Evolutionary conservation across 768 basidiomycete species (phyloP), one percentile per base, ranked within the genome.

Genomic region (Suillus spraguei): DNA sequence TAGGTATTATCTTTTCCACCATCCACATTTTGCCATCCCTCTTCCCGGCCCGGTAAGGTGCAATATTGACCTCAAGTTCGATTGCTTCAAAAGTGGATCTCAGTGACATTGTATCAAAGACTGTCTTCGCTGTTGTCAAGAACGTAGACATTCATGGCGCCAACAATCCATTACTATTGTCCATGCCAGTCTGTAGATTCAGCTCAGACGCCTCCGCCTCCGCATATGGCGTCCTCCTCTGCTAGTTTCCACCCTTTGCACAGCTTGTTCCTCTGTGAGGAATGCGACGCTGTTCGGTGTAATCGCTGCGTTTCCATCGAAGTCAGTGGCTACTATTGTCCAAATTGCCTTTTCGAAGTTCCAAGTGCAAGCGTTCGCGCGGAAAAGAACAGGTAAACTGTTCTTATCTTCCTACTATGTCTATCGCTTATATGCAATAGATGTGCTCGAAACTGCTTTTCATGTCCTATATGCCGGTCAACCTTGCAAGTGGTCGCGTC

Each of bases 281-380:
- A 99, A 84, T 99, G 97, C 76, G 97, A 99, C 76, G 90, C 92
- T 2, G 85, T 99, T 50, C 82, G 95, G 62, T 99, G 97, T 72
- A 92, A 97, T 74, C 85, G 89, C 66, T 99, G 97, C 69, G 94
- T 97, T 2, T 84, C 89, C 9, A 81, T 94, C 50, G 97, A 99
- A 85, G 92, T 99, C 73, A 92, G 94, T 73, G 94, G 93, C 49
- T 99, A 99, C 75, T 98, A 94, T 76, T 99, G 97, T 74, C 97
- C 97, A 38, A 96, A 97, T 74, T 99, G 97, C 75, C 82, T 98
- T 20, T 99, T 99, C 75, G 97, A 99, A 74, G 97, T 99, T 13
- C 97, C 97, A 1, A 95, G 91, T 73, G 97, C 97, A 3, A 97
- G 95, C 70, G 97, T 99, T n/a, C 84, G 97, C 61, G 95, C 92